These are phyloP conservation scores for Delonix regia DNA, from an alignment of 306 rosid species.

Conservation along the genomic window DNA sequence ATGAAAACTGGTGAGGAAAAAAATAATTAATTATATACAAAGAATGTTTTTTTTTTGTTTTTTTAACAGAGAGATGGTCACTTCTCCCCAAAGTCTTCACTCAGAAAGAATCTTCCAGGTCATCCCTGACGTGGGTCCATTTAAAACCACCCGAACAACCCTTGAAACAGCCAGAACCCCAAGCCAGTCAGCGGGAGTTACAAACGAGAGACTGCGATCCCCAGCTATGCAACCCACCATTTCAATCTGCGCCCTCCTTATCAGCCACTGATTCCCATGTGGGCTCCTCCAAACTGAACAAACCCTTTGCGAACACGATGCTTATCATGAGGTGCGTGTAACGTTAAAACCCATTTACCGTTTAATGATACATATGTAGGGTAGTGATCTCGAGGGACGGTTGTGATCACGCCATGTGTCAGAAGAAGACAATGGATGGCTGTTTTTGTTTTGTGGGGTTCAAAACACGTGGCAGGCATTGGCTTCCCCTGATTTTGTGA, in stretches of 20 bases:
- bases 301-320: neutral
- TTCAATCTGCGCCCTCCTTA: constrained; percentile 3
- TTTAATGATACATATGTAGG: neutral
- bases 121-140: neutral
- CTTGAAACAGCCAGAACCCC: neutral
- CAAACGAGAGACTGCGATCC: neutral
- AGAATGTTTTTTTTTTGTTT: neutral
- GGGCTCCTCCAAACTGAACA: neutral
- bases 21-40: neutral
- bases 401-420: constrained; percentile 30
- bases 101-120: constrained; percentile 31
- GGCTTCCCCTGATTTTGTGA: constrained; percentile 23
- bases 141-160: neutral
- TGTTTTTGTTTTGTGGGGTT: constrained; percentile 24
- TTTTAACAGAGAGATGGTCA: neutral
- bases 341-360: neutral
- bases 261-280: neutral
- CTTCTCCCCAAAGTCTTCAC: neutral
- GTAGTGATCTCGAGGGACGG: neutral
- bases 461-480: constrained; percentile 51
- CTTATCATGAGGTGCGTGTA: constrained; percentile 29
- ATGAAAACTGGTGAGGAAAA: too few species aligned
- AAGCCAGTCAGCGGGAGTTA: constrained; percentile 2
- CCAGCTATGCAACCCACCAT: neutral
- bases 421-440: constrained; percentile 2